Evolutionary conservation across 352 stramenopile species (phyloP).

Genomic region (Phytophthora capsici): DNA sequence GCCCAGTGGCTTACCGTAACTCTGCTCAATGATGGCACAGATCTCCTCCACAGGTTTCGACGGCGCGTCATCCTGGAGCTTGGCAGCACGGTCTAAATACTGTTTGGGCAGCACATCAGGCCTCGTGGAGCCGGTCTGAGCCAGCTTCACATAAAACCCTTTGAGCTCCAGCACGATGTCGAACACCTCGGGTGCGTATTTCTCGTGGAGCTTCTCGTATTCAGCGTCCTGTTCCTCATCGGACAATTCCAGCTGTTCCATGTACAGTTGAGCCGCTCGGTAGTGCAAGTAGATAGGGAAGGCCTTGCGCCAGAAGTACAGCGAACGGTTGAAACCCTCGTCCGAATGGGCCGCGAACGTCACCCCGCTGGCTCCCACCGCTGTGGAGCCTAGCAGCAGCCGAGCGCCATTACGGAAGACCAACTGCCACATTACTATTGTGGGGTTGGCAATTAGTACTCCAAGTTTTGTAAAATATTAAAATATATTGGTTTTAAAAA

Average conservation of each 20-base stretch:
- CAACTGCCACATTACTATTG: slow-evolving; percentile 42
- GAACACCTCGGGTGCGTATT: slow-evolving; percentile 79
- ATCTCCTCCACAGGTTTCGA: slow-evolving; percentile 80
- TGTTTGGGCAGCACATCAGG: slow-evolving; percentile 84
- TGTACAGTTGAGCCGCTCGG: slow-evolving; percentile 74
- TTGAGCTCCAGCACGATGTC: slow-evolving; percentile 87
- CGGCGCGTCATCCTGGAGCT: slow-evolving; percentile 83
- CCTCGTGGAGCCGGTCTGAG: slow-evolving; percentile 80
- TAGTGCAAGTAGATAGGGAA: slow-evolving; percentile 91
- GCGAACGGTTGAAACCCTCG: slow-evolving; percentile 79
- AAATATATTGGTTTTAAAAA: no score
- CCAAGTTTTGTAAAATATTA: no score
- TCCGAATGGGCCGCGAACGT: slow-evolving; percentile 70
- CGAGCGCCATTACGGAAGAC: slow-evolving; percentile 65
- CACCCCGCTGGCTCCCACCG: slow-evolving; percentile 49
- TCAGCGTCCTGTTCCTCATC: slow-evolving; percentile 63
- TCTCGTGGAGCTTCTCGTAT: slow-evolving; percentile 81
- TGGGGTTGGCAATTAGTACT: neutral
- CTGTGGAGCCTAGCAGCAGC: slow-evolving; percentile 64
- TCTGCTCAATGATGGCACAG: slow-evolving; percentile 72
- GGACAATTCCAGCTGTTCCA: slow-evolving; percentile 57
- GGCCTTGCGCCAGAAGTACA: slow-evolving; percentile 89
- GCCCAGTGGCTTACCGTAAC: slow-evolving; percentile 60
- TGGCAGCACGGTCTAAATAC: slow-evolving; percentile 75
- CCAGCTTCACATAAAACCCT: slow-evolving; percentile 90